Conservation (phyloP, 768 basidiomycete species). For the Boletellus ananiceps region DNA sequence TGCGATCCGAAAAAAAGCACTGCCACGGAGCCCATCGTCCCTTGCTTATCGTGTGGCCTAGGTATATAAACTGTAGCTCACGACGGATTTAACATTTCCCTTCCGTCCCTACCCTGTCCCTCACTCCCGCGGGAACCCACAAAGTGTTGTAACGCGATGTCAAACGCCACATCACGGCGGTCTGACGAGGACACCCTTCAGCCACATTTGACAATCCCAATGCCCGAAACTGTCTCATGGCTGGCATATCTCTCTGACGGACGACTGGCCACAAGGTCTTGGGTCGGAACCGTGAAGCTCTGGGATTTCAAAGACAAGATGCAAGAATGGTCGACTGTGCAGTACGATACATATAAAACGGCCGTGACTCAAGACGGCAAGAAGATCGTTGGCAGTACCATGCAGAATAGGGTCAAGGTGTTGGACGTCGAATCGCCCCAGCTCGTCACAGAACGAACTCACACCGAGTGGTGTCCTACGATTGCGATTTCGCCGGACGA, state of each 20-base stretch:
- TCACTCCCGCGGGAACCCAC: no score
- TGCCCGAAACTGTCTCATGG: background rate
- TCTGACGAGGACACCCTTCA: background rate
- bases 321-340: background rate
- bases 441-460: slow-evolving; percentile 1
- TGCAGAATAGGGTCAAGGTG: background rate
- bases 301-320: background rate
- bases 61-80: no score
- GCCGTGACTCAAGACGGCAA: background rate
- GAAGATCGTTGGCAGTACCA: background rate
- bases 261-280: background rate
- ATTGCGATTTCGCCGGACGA: slow-evolving; percentile 3
- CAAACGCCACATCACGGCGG: background rate
- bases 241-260: slow-evolving; percentile 2
- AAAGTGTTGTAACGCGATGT: background rate
- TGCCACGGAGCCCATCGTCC: no score
- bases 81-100: no score
- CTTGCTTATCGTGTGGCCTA: no score
- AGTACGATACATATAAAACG: no score
- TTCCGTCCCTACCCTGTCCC: no score
- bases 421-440: slow-evolving; percentile 4
- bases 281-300: background rate
- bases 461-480: fast-evolving
- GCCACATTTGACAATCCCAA: background rate
- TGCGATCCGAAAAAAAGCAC: no score